Base-by-base conservation (phyloP, 1,139 yeast genomes). In the Sugiyamaella novakii region DNA sequence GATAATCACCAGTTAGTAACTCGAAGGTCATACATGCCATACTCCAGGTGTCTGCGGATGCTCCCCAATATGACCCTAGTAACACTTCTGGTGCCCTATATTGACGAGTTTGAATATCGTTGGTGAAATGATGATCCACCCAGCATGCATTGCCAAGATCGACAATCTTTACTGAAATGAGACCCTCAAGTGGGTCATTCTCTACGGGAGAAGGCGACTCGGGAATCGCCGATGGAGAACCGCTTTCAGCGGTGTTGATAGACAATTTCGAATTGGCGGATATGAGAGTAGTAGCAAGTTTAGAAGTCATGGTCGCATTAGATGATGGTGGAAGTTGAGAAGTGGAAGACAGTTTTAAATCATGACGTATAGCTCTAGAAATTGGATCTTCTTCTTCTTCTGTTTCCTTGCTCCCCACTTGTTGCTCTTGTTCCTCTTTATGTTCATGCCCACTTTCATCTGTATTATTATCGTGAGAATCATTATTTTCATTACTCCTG, bases 91-190 rank as follows among this genome's bases (percentile, higher is more conserved):
- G 95, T 1, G 94, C 77, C 30, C 96, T 71, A 65, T 87, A 87
- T 64, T 87, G 95, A 40, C 96, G 73, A 0, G 96, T 87, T 67
- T 87, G 95, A 56, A 87, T 86, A 62, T 85, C 92, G 65, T 85
- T 80, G 14, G 95, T 84, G 67, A 84, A 85, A 65, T 87, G 95
- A 39, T 75, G 76, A 60, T 79, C 72, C 7, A 77, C 73, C 78
- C 84, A 84, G 57, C 95, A 86, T 0, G 95, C 94, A 64, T 87
- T 87, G 18, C 96, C 96, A 49, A 87, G 74, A 63, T 87, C 96
- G 2, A 94, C 95, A 50, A 87, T 78, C 65, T 87, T 87, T 46
- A 81, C 82, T 18, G 74, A 73, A 43, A 79, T 72, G 8, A 60
- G 43, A 25, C 52, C 53, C 15, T 33, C 46, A 8, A 42, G 40